Evolutionary conservation across 192 early-diverging fungal genomes (phyloP).

Genomic region (Phycomyces nitens): DNA sequence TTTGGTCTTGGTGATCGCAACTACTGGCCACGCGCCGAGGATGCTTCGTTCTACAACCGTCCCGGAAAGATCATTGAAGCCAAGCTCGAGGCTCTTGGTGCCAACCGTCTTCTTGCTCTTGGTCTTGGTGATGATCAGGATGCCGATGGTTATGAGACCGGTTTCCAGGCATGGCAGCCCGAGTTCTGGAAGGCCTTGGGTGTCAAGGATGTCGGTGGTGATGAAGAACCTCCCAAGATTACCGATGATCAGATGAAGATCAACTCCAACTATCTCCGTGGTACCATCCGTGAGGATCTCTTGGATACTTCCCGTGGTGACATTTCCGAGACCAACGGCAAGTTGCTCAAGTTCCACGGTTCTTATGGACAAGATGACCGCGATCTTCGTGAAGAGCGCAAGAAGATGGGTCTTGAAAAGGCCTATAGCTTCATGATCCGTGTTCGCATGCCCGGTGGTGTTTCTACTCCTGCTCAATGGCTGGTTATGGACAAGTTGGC

Average conservation of each 20-base stretch:
- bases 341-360: constrained; percentile 95
- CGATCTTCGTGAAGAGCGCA: constrained; percentile 82
- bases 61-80: constrained; percentile 83
- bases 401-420: constrained; percentile 83
- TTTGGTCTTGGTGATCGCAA: constrained; percentile 92
- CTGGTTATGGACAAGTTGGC: constrained; percentile 91
- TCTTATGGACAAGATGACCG: constrained; percentile 97
- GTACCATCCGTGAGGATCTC: constrained; percentile 85
- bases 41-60: constrained; percentile 90
- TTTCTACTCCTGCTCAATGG: constrained; percentile 87
- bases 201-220: constrained; percentile 62
- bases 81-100: constrained; percentile 75
- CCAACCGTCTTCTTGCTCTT: constrained; percentile 53
- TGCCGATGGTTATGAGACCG: constrained; percentile 87
- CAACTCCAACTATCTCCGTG: constrained; percentile 88
- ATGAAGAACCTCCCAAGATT: constrained; percentile 60
- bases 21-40: constrained; percentile 94
- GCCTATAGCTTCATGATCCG: constrained; percentile 97
- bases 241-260: constrained; percentile 93
- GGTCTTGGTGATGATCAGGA: constrained; percentile 93
- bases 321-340: constrained; percentile 85
- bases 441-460: constrained; percentile 89
- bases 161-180: constrained; percentile 71
- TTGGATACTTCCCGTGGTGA: constrained; percentile 80
- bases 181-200: constrained; percentile 84